Conservation (phyloP, 129 eudicot species). For the Chrysanthemum seticuspe region DNA sequence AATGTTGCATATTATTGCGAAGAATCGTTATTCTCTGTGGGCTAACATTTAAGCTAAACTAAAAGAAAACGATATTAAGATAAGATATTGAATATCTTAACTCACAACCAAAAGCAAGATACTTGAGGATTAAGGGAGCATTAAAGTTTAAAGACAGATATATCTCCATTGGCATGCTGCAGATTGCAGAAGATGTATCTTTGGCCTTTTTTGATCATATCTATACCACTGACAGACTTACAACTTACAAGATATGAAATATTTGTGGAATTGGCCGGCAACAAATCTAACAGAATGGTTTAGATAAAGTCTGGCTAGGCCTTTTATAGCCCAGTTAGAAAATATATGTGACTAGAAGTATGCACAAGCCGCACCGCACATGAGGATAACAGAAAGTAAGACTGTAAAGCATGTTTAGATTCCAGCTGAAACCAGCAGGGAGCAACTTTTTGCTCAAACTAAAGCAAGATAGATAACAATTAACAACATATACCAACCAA, state of each 20-base stretch:
- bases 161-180: slow-evolving; percentile 8
- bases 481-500: too few relatives aligned
- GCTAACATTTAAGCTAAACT: too few relatives aligned
- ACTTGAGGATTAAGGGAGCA: slow-evolving; percentile 23
- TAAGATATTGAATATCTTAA: background rate
- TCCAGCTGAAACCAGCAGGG: background rate
- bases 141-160: slow-evolving; percentile 19
- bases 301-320: too few relatives aligned
- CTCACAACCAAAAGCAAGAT: slow-evolving; percentile 32
- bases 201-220: slow-evolving; percentile 9
- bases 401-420: slow-evolving; percentile 2
- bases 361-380: background rate
- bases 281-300: background rate
- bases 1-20: too few relatives aligned
- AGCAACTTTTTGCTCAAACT: background rate
- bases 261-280: background rate
- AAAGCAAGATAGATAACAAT: background rate
- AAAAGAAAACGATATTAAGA: too few relatives aligned
- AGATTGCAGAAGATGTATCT: slow-evolving; percentile 18
- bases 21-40: too few relatives aligned
- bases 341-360: slow-evolving; percentile 8
- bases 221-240: background rate
- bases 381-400: slow-evolving; percentile 11
- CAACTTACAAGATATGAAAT: background rate
- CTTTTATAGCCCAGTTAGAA: too few relatives aligned